Evolutionary conservation across 2,329 filamentous ascomycete species (phyloP), one percentile per base, ranked within the genome.

Genomic region (Fusarium paranaense): DNA sequence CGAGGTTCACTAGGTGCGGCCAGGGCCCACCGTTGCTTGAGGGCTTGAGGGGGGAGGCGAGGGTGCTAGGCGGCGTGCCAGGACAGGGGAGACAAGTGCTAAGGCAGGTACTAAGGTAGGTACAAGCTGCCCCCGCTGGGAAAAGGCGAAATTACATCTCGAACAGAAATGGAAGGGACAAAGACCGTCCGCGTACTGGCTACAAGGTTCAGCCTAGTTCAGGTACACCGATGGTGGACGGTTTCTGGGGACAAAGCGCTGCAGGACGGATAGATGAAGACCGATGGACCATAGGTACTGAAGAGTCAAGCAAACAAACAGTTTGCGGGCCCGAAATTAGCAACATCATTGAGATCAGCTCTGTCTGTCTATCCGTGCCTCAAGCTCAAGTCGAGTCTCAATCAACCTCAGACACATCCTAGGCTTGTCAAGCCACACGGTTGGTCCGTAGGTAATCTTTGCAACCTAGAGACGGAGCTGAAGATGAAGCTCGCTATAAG

Each of bases 91-190:
- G 69, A 32, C 47, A 32, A 52, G 67, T 71, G 63, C 76, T 78
- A 78, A 78, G 75, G 75, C 73, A 77, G 75, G 75, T 74, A 76
- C 71, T 35, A 67, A 74, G 52, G 71, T 66, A 64, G 64, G 64
- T 40, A 72, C 54, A 62, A 67, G 66, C 63, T 38, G 37, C 30
- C 65, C 37, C 56, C 59, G 56, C 45, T 52, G 58, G 64, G 67
- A 58, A 57, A 73, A 77, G 59, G 68, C 76, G 76, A 78, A 66
- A 78, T 78, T 76, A 68, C 67, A 69, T 73, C 33, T 72, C 60
- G 69, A 73, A 75, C 71, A 74, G 62, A 72, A 74, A 66, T 72
- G 72, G 71, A 74, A 74, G 58, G 64, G 54, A 72, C 40, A 33
- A 42, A 45, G 45, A 22, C 32, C 50, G 32, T 20, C 33, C 18